Base-by-base conservation (phyloP, 371 early-diverging fungal genomes). In the Conidiobolus incongruus region DNA sequence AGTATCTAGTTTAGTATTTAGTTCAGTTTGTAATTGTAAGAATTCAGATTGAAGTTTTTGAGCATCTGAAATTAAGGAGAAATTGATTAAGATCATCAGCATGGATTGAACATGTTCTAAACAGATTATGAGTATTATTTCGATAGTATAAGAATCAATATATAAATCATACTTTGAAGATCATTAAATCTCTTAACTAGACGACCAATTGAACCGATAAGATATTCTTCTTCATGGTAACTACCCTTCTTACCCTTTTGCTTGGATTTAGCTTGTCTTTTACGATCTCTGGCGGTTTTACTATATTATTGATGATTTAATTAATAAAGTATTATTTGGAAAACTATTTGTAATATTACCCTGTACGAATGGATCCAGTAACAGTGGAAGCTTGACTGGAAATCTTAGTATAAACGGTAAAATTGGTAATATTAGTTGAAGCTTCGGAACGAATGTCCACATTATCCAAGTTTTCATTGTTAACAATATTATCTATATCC, bases 381-480 rank as follows among this genome's bases (percentile, higher is more conserved):
- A n/a, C n/a, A n/a, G n/a, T n/a, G n/a, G 52, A 28, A 23, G 23
- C 23, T 20, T 68, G 59, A 8, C 77, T 65, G 23, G 69, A 62
- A 5, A 72, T 70, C 11, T 56, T 57, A 13, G 83, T 82, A 47
- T 76, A 74, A 28, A 73, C 69, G 39, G 81, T 80, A 51, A 81
- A 78, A 39, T 77, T 74, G 50, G 83, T 85, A 34, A 77, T 77
- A 83, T 87, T 82, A 11, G 87, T 82, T 1, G 87, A 79, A 1
- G 91, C 86, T 48, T 89, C 90, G 0, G 86, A 85, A 62, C 85
- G 75, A 67, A 85, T 72, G 48, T 93, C 94, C n/a, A 88, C 68
- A 48, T 81, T 75, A 47, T 87, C 87, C 20, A 74, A 47, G 24
- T 65, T 47, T 34, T 70, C n/a, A n/a, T n/a, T n/a, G n/a, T n/a